A percentile compares a stretch with the other conserved stretches of the same genome.
Evolutionary conservation across 176 grass and related monocot genomes (phyloP).

Genomic region (Bolboschoenus planiculmis): DNA sequence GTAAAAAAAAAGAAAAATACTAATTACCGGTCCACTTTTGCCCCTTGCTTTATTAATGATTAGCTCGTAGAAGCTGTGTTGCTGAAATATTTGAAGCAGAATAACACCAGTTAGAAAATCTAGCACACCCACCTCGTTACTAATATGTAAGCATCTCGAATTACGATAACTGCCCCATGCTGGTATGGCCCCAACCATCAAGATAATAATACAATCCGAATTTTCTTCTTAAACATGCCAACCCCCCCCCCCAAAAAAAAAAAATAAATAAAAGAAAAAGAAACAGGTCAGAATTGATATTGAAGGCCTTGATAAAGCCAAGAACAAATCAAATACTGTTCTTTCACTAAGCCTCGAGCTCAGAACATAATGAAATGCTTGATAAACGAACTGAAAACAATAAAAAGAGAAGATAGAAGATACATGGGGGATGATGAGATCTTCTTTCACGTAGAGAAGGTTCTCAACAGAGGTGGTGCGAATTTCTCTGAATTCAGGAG

Average conservation of each 20-base stretch:
- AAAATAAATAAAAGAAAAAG: too few species aligned
- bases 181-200: not conserved
- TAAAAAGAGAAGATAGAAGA: slow-evolving; percentile 19
- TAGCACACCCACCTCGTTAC: not conserved
- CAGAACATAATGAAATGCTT: not conserved
- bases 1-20: slow-evolving; percentile 8
- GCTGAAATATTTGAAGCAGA: slow-evolving; percentile 50
- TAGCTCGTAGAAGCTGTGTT: slow-evolving; percentile 98
- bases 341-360: not conserved
- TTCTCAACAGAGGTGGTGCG: slow-evolving; percentile 96
- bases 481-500: slow-evolving; percentile 91
- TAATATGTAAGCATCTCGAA: not conserved
- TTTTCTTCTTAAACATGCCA: not conserved
- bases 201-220: not conserved
- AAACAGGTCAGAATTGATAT: not conserved
- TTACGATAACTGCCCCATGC: not conserved
- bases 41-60: slow-evolving; percentile 99
- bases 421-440: slow-evolving; percentile 99
- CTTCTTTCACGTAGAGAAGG: slow-evolving; percentile 98
- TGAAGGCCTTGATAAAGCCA: not conserved
- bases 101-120: slow-evolving; percentile 8
- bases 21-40: slow-evolving; percentile 97
- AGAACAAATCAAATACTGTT: not conserved
- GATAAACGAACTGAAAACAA: not conserved
- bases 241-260: not conserved